A percentile compares a stretch with the other conserved stretches of the same genome.
Conservation (phyloP, 805 yeast species). For the Metschnikowia sp. region DNA sequence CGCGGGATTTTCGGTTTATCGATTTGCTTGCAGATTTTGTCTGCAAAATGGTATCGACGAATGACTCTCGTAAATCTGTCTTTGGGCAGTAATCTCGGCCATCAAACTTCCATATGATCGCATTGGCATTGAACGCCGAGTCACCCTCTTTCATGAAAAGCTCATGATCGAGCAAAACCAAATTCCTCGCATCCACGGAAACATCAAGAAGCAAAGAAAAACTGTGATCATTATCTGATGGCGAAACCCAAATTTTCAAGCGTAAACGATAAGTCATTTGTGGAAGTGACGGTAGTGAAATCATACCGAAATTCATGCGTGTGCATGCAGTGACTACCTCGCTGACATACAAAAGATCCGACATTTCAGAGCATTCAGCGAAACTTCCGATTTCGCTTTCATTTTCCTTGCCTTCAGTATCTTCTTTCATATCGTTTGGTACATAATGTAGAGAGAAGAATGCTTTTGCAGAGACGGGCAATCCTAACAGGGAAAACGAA, state of each 20-base stretch:
- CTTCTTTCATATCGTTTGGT: not conserved
- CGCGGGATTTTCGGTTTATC: not conserved
- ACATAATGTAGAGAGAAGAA: conserved; percentile 21
- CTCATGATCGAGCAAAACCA: not conserved
- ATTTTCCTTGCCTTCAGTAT: not conserved
- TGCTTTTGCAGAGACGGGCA: conserved; percentile 1
- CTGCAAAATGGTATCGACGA: too few species aligned
- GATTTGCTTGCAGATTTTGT: not conserved
- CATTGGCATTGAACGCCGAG: conserved; percentile 4
- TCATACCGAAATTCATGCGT: conserved; percentile 27
- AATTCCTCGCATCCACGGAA: conserved; percentile 9
- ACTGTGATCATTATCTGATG: not conserved
- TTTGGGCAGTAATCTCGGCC: conserved; percentile 6
- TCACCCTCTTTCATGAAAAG: not conserved
- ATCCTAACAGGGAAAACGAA: not conserved
- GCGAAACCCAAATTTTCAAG: conserved; percentile 9
- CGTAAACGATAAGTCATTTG: not conserved
- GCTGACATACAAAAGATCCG: conserved; percentile 29
- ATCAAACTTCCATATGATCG: conserved; percentile 14
- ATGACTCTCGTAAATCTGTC: conserved; percentile 1
- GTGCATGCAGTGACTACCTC: conserved; percentile 22
- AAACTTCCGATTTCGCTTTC: not conserved
- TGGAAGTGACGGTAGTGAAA: conserved; percentile 23
- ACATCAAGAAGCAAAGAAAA: conserved; percentile 3
- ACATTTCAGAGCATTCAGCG: not conserved